These are phyloP conservation scores for Penicillium lagena DNA, from an alignment of 495 filamentous ascomycete genomes.

Conservation along the genomic window DNA sequence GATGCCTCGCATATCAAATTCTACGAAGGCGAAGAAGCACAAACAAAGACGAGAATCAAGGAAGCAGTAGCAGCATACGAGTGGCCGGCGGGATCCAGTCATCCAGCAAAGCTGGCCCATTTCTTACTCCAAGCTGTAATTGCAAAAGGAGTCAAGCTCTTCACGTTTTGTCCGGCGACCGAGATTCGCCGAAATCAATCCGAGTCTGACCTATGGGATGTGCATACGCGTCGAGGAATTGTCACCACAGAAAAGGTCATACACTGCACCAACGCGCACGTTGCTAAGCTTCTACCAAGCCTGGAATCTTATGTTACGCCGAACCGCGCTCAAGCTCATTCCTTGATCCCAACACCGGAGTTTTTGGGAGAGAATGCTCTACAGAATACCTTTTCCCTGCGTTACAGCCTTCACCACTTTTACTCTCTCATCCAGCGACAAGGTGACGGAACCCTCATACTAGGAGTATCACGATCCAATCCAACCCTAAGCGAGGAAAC, in stretches of 20 bases:
- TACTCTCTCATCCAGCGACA: constrained; percentile 23
- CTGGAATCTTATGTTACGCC: constrained; percentile 16
- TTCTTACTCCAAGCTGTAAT: constrained; percentile 19
- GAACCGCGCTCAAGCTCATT: constrained; percentile 25
- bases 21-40: constrained; percentile 15
- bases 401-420: constrained; percentile 24
- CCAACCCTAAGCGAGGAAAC: constrained; percentile 18
- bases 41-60: constrained; percentile 13
- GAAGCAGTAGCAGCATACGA: constrained; percentile 25
- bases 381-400: constrained; percentile 19
- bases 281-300: constrained; percentile 18
- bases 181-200: constrained; percentile 7
- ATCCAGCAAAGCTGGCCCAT: constrained; percentile 25
- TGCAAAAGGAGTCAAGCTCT: constrained; percentile 12
- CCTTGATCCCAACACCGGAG: constrained; percentile 13
- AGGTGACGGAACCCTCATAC: constrained; percentile 19
- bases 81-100: constrained; percentile 25
- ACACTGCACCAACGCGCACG: constrained; percentile 29
- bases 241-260: constrained; percentile 17
- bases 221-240: constrained; percentile 14
- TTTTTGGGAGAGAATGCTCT: constrained; percentile 12
- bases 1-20: constrained; percentile 19
- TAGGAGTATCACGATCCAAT: constrained; percentile 24
- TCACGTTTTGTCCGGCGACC: constrained; percentile 20
- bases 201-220: constrained; percentile 10